Base-by-base conservation (phyloP, 1,284 basidiomycete genomes). In the Phylloboletellus chloephorus region DNA sequence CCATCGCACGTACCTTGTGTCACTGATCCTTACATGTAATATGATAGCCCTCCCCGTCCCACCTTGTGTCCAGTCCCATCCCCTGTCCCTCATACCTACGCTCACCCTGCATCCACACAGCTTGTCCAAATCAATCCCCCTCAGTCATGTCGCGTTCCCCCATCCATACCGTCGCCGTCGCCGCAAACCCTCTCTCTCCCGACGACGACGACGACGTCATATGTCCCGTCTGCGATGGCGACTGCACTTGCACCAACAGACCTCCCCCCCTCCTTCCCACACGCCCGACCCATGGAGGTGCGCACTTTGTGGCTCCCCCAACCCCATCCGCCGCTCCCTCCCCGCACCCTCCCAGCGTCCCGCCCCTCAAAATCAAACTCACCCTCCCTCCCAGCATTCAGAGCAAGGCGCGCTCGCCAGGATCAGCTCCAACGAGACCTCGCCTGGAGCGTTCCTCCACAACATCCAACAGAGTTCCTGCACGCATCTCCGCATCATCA, bases 181-280 rank as follows among this genome's bases (percentile, higher is more conserved):
- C 40, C 63, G 61, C 57, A 57, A 58, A 59, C 50, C 53, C 49
- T 43, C 54, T 56, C 48, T 58, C 49, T 35, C 56, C 47, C 53
- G 67, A 69, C 63, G 73, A 75, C 64, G 75, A 78, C 67, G 80
- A 87, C 71, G 74, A 78, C 76, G 79, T 86, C 61, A 85, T 88
- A 48, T 88, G 85, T 63, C 83, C 82, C 13, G 82, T 88, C 50
- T 88, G 85, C 82, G 85, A 87, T 72, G 80, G 81, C 58, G 79
- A 85, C 57, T 88, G 85, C 68, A 87, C 82, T 25, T 88, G 85
- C 69, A 65, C 66, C 71, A 68, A 66, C 56, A 64, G 61, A 62
- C 60, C 60, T 54, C 61, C 43, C 44, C 45, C 50, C 41, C 56
- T 50, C 48, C 57, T 61, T 44, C 41, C 51, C n/a, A 49, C 47